Percentiles rank a stretch among this genome's conserved stretches.
These are phyloP conservation scores for Umbelopsis sp. DNA, from an alignment of 192 early-diverging fungal genomes.

Conservation along the genomic window DNA sequence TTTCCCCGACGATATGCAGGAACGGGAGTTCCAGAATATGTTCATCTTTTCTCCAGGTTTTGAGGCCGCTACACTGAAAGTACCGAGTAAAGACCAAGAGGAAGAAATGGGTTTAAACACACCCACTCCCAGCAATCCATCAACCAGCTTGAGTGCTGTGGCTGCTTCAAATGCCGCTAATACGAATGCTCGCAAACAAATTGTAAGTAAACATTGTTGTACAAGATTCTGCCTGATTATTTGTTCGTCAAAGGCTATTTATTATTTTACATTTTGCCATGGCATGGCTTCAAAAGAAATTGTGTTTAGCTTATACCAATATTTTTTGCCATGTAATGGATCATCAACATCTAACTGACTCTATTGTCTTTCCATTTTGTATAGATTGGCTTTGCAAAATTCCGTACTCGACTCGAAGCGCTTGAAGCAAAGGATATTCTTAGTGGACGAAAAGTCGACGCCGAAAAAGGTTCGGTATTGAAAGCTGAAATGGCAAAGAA, in stretches of 20 bases:
- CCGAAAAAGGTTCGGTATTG: slow-evolving; percentile 80
- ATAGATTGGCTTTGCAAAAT: slow-evolving; percentile 99
- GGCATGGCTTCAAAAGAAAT: too few relatives aligned
- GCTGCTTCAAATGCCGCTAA: slow-evolving; percentile 45
- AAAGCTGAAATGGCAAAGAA: slow-evolving; percentile 99
- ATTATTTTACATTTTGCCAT: too few relatives aligned
- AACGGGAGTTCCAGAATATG: slow-evolving; percentile 99
- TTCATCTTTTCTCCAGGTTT: slow-evolving; percentile 98
- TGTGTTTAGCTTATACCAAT: too few relatives aligned
- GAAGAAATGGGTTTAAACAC: slow-evolving; percentile 50
- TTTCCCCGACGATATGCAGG: slow-evolving; percentile 98
- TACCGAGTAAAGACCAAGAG: slow-evolving; percentile 69
- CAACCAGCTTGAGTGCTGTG: not conserved
- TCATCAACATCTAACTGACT: not conserved
- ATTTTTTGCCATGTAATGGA: too few relatives aligned
- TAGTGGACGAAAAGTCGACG: slow-evolving; percentile 88
- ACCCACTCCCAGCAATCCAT: not conserved
- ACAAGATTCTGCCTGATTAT: not conserved
- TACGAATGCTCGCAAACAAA: slow-evolving; percentile 76
- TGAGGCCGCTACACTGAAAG: slow-evolving; percentile 95
- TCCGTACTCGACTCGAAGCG: slow-evolving; percentile 89
- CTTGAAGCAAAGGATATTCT: slow-evolving; percentile 88
- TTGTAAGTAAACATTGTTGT: slow-evolving; percentile 63
- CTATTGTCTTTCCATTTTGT: not conserved
- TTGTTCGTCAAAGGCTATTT: too few relatives aligned